These are phyloP conservation scores for Dothideomycetidae sp. DNA, from an alignment of 2,329 filamentous ascomycete genomes.

Conservation along the genomic window DNA sequence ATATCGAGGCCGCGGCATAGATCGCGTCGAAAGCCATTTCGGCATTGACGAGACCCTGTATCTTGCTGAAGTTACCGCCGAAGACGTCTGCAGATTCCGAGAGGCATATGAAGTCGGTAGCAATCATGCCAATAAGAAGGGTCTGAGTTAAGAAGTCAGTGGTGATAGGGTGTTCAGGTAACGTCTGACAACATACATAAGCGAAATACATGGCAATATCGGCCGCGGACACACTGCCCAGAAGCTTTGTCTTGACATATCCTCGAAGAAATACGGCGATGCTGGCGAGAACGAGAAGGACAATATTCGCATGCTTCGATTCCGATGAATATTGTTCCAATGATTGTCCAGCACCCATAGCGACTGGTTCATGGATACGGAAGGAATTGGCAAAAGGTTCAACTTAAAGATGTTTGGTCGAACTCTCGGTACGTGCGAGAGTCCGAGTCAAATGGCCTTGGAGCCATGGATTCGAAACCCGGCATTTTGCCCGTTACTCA, in stretches of 20 bases:
- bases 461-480: too few species aligned
- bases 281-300: background rate
- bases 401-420: too few species aligned
- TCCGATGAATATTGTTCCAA: too few species aligned
- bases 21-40: background rate
- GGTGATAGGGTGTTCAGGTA: too few species aligned
- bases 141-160: background rate
- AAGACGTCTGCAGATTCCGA: background rate
- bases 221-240: background rate
- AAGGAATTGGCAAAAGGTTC: too few species aligned
- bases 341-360: too few species aligned
- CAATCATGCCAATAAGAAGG: background rate
- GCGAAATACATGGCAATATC: slow-evolving; percentile 2
- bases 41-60: background rate
- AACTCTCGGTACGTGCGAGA: too few species aligned
- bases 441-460: too few species aligned
- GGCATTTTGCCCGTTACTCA: too few species aligned
- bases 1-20: slow-evolving; percentile 2
- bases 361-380: too few species aligned
- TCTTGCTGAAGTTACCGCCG: background rate
- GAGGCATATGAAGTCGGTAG: background rate
- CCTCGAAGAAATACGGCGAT: slow-evolving; percentile 1
- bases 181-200: slow-evolving; percentile 1
- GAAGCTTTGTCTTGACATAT: slow-evolving; percentile 4
- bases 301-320: background rate